Evolutionary conservation across 306 rosid species (phyloP), one percentile per base, ranked within the genome.

Genomic region (Senna siamea): DNA sequence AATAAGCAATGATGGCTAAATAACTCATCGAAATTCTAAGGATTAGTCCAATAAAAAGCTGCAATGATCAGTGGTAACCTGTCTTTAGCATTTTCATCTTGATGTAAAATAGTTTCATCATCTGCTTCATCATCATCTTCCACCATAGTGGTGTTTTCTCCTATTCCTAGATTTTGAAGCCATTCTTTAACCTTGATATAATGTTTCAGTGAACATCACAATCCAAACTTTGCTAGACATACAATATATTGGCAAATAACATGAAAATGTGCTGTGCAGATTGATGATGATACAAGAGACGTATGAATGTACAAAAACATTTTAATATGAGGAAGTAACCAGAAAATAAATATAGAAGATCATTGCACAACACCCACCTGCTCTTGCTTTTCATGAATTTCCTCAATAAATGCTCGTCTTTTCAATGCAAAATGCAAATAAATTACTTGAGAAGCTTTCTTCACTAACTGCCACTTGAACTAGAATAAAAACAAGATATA

Each of bases 131-230:
- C 96, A n/a, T 88, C 95, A 65, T 84, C 98, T 19, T 86, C 98
- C 73, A 58, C 89, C 74, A 90, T 82, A 12, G 88, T 55, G 2
- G 82, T 57, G 66, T 90, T 81, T 61, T 94, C 99, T 80, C 95
- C 99, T 62, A 95, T 92, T 95, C 99, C 99, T 95, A 95, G 99
- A 92, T 90, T 95, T 92, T 95, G 99, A 90, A 95, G 98, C 99
- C 99, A 95, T 84, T 95, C 99, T 95, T 92, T 95, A 90, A 95
- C 99, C 99, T 95, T 89, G 87, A 89, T 89, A 89, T 85, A 82
- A 89, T 79, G 72, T 89, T 83, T 83, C 90, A 91, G 85, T 59
- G 78, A 83, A 78, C 87, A 87, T 82, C 75, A 79, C 72, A 94
- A 84, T 77, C 90, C 87, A 87, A 85, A 73, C 77, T 74, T 73